Evolutionary conservation across 768 basidiomycete genomes (phyloP), one percentile per base, ranked within the genome.

Genomic region (Austroboletus eburneus): DNA sequence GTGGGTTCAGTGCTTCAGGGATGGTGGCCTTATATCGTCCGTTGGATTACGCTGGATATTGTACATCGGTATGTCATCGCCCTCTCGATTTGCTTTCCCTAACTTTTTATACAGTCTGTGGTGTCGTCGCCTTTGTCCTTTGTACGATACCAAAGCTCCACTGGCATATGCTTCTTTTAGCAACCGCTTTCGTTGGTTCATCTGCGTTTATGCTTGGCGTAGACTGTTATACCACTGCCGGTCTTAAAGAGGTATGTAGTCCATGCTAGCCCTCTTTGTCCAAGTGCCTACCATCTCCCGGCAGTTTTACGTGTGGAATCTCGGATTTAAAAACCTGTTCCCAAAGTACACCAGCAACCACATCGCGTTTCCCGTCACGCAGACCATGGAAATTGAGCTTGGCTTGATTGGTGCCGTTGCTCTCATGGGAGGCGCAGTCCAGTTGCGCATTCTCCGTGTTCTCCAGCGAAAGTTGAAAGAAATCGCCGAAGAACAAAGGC

Each of bases 231-330:
- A 88, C 91, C 3, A 87, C 89, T 16, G 90, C 87, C 6, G 89
- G 88, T 18, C 76, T 97, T 43, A 97, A 97, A 72, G 93, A 96
- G 81, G 91, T 87, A 55, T 69, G 69, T 51, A 40, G 25, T 17
- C 0, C 12, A 18, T 32, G 27, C 25, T 32, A 13, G 43, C 39
- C 17, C 22, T 4, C 6, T 32, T 24, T 41, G 13, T 21, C 13
- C n/a, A 7, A 44, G 22, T 51, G 52, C 22, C 50, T 57, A 41
- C 56, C 50, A 21, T 48, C 48, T 43, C 29, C 18, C 43, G 23
- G 42, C 50, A 95, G 90, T 96, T 96, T 69, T 97, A 96, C 68
- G 73, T 96, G 42, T 96, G 88, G 83, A 98, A 96, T 64, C 72
- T 98, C 42, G 95, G 95, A 33, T 96, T 93, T 69, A 75, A 71